Conservation (phyloP, 495 filamentous ascomycete species). For the Penicillium parvum region DNA sequence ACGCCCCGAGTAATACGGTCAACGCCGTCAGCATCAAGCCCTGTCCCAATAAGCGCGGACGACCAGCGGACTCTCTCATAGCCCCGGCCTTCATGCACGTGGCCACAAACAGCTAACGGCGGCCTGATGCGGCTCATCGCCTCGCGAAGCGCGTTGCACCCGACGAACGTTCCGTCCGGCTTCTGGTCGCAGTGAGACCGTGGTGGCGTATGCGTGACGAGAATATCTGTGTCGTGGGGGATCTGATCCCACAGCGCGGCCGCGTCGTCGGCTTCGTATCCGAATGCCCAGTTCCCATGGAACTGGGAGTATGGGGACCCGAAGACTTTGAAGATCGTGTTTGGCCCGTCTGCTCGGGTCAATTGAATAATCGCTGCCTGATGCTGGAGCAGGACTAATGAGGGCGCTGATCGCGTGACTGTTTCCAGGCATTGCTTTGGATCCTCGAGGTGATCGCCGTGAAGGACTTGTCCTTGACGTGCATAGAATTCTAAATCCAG, state of each 20-base stretch:
- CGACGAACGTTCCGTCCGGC: slow-evolving; percentile 24
- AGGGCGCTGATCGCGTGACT: slow-evolving; percentile 44
- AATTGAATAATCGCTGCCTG: slow-evolving; percentile 55
- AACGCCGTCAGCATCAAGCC: slow-evolving; percentile 2
- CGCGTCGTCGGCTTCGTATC: slow-evolving; percentile 52
- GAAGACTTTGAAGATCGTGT: slow-evolving; percentile 67
- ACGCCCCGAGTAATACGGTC: slow-evolving; percentile 8
- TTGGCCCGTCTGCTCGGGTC: slow-evolving; percentile 52
- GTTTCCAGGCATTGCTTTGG: slow-evolving; percentile 52
- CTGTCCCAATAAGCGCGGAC: slow-evolving; percentile 1
- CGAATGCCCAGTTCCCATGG: slow-evolving; percentile 66
- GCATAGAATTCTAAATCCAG: slow-evolving; percentile 61
- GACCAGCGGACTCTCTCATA: slow-evolving; percentile 41
- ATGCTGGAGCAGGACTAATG: slow-evolving; percentile 64
- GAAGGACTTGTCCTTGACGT: slow-evolving; percentile 52
- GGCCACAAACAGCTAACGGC: slow-evolving; percentile 43
- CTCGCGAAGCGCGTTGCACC: slow-evolving; percentile 39
- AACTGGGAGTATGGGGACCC: slow-evolving; percentile 69
- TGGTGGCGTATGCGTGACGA: slow-evolving; percentile 49
- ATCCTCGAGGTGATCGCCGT: slow-evolving; percentile 56
- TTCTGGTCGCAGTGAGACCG: slow-evolving; percentile 41
- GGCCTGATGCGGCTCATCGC: slow-evolving; percentile 39
- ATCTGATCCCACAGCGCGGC: slow-evolving; percentile 46
- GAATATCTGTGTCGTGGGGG: slow-evolving; percentile 41
- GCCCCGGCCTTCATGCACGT: slow-evolving; percentile 49